A percentile compares a stretch with the other conserved stretches of the same genome.
phyloP scores from a whole-genome alignment of 208 protist genomes.

The Balamuthia mandrillaris region DNA sequence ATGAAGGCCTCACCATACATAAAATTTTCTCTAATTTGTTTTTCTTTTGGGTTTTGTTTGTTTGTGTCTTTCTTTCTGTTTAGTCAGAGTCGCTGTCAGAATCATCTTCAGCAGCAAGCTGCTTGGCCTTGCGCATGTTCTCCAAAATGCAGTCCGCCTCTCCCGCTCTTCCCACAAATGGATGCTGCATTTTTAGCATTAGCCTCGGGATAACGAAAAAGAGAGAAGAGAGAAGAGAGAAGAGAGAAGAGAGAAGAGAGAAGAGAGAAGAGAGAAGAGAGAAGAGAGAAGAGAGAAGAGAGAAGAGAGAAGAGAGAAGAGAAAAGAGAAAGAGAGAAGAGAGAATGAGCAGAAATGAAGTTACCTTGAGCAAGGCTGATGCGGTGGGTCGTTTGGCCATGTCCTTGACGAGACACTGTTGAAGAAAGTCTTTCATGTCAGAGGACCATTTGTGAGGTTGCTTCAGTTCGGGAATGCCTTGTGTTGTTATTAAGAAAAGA shows the following conservation, averaged over 20 bases:
- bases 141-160: neutral
- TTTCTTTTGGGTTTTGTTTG: too few relatives aligned
- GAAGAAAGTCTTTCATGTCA: slow-evolving; percentile 54
- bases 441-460: slow-evolving; percentile 46
- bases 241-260: neutral
- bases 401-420: slow-evolving; percentile 50
- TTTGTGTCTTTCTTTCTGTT: too few relatives aligned
- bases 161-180: neutral
- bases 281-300: neutral
- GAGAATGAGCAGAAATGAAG: neutral
- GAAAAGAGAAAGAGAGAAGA: neutral
- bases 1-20: too few relatives aligned
- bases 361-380: slow-evolving; percentile 5
- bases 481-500: slow-evolving; percentile 62
- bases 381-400: neutral
- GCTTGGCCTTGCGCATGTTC: neutral
- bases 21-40: too few relatives aligned
- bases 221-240: neutral
- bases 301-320: neutral
- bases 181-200: too few relatives aligned
- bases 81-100: too few relatives aligned
- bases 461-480: slow-evolving; percentile 62
- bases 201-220: too few relatives aligned
- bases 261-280: neutral
- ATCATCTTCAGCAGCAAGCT: too few relatives aligned